These are phyloP conservation scores for Bassia scoparia DNA, from an alignment of 148 eudicot species.

Conservation along the genomic window DNA sequence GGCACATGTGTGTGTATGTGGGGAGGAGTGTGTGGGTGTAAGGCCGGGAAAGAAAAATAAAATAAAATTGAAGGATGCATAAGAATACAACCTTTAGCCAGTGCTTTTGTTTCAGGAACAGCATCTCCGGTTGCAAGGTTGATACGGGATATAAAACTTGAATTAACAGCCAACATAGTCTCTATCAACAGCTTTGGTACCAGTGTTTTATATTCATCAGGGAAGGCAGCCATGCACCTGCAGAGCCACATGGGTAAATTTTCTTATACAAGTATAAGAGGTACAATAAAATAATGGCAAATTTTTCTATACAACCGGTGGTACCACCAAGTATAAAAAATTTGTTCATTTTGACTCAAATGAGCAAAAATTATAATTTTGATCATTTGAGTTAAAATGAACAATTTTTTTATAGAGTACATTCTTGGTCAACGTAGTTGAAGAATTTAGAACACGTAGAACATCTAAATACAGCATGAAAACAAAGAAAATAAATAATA, in stretches of 20 bases:
- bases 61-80: slow-evolving; percentile 6
- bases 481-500: not conserved
- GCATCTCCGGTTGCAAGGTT: slow-evolving; percentile 90
- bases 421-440: not conserved
- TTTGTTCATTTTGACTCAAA: too few relatives aligned
- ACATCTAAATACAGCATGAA: not conserved
- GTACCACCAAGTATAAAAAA: too few relatives aligned
- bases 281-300: not conserved
- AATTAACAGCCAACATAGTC: slow-evolving; percentile 52
- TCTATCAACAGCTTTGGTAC: slow-evolving; percentile 81
- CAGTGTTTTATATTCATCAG: slow-evolving; percentile 79
- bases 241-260: slow-evolving; percentile 18
- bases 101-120: slow-evolving; percentile 86
- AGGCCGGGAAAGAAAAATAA: too few relatives aligned
- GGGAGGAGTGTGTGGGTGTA: too few relatives aligned
- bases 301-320: too few relatives aligned
- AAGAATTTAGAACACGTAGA: not conserved
- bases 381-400: too few relatives aligned
- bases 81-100: slow-evolving; percentile 64
- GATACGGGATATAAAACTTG: slow-evolving; percentile 73
- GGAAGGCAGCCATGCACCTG: slow-evolving; percentile 90
- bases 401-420: too few relatives aligned
- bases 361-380: too few relatives aligned
- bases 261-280: not conserved
- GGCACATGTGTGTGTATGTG: not conserved